Percentiles rank a stretch among this genome's conserved stretches.
Evolutionary conservation across 306 rosid genomes (phyloP).

Genomic region (Cicer judaicum): DNA sequence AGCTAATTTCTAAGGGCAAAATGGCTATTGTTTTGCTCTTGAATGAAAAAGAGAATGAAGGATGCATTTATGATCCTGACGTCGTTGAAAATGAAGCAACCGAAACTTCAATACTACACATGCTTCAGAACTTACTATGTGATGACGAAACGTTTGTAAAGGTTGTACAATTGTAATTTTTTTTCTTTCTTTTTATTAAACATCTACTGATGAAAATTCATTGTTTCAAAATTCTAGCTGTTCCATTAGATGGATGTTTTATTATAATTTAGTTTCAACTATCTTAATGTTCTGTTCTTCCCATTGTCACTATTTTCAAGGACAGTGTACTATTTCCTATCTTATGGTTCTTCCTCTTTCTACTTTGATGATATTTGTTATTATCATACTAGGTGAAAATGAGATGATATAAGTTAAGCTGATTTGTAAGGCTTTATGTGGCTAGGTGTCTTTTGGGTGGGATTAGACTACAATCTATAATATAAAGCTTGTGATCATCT

Average conservation of each 20-base stretch:
- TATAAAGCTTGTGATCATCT: slow-evolving; percentile 35
- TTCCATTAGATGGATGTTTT: slow-evolving; percentile 24
- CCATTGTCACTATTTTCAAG: neutral
- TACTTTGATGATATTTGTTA: slow-evolving; percentile 26
- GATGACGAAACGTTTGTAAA: slow-evolving; percentile 59
- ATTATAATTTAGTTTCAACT: slow-evolving; percentile 23
- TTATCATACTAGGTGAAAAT: slow-evolving; percentile 4
- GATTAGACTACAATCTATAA: slow-evolving; percentile 10
- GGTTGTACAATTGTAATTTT: slow-evolving; percentile 50
- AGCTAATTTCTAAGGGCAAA: slow-evolving; percentile 73
- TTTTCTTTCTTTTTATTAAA: neutral
- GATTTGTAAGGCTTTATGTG: slow-evolving; percentile 35
- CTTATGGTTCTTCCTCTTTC: slow-evolving; percentile 35
- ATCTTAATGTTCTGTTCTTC: slow-evolving; percentile 19
- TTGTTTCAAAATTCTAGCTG: slow-evolving; percentile 7
- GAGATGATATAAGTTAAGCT: slow-evolving; percentile 35
- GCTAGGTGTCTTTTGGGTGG: slow-evolving; percentile 24
- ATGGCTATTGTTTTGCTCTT: slow-evolving; percentile 73
- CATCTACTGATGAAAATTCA: slow-evolving; percentile 22
- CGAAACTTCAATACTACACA: slow-evolving; percentile 45
- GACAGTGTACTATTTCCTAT: slow-evolving; percentile 24
- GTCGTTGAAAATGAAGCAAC: slow-evolving; percentile 47
- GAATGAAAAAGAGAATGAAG: slow-evolving; percentile 52
- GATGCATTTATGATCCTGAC: slow-evolving; percentile 42
- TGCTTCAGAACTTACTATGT: slow-evolving; percentile 58